Evolutionary conservation across 139 green algal genomes (phyloP), one percentile per base, ranked within the genome.

Genomic region (Volvox africanus): DNA sequence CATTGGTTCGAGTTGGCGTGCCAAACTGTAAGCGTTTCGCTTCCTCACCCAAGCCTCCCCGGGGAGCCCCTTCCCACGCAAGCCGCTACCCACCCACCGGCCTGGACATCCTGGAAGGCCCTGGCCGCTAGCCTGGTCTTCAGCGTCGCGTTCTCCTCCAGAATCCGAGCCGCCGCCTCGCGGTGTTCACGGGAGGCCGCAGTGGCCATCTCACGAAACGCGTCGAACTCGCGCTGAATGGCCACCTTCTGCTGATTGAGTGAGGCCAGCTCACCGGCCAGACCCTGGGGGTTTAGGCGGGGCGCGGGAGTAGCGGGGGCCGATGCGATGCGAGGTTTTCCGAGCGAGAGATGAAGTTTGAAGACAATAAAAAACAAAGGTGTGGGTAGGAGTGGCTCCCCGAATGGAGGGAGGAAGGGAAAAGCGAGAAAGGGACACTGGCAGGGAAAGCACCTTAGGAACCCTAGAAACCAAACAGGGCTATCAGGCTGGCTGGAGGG

Each of bases 221-320:
- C 89, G 80, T 95, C 92, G 86, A 95, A 95, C 80, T 96, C 94
- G 22, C 92, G 91, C 80, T 96, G 94, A 22, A 95, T 37, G 55
- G 94, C 92, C 76, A 94, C 92, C 80, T 94, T 95, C 21, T 93
- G 77, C 77, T 94, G 94, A 68, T 93, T 93, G 5, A 96, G 83
- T 22, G 80, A 33, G 2, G 89, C 92, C 35, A 95, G 91, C 87
- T 96, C 91, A 22, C 71, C 82, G 21, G 92, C 81, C 12, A 95
- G 37, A 0, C 87, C 83, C 93, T 95, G 91, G 61, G 82, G 67
- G 1, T 6, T n/a, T 5, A 61, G 61, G 0, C 61, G 55, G 28
- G 14, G 50, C 14, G 82, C 32, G 24, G 61, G 81, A 24, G 44
- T 44, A 26, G 17, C 14, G 69, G 69, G 69, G 69, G 69, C 24